phyloP scores from a whole-genome alignment of 192 early-diverging fungal genomes.

The Coemansia sp. region DNA sequence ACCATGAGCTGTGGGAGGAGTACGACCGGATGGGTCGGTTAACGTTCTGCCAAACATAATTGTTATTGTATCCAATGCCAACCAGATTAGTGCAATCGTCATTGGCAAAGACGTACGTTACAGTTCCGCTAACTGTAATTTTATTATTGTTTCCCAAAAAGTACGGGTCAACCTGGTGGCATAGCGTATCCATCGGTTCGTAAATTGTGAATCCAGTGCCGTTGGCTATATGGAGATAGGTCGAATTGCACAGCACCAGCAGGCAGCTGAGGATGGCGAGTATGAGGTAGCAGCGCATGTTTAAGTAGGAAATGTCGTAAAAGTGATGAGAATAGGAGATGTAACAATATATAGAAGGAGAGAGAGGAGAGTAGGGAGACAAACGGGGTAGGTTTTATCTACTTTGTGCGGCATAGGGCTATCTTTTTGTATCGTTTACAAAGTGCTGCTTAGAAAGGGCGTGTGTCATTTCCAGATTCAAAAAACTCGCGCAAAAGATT shows the following conservation, averaged over 20 bases:
- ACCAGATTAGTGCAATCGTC: conserved; percentile 6
- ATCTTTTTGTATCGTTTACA: too few relatives aligned
- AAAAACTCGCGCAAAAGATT: too few relatives aligned
- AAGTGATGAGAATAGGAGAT: not conserved
- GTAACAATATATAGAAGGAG: not conserved
- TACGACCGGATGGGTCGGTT: not conserved
- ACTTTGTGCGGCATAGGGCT: not conserved
- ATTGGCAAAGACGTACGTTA: not conserved
- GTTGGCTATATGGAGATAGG: not conserved
- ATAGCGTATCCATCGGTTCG: not conserved
- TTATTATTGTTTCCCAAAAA: not conserved
- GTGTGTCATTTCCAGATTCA: too few relatives aligned
- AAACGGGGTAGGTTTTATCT: too few relatives aligned
- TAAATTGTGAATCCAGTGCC: not conserved
- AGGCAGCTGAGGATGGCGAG: conserved; percentile 4
- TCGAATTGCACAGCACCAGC: conserved; percentile 1
- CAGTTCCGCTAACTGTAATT: not conserved
- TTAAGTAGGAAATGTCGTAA: not conserved
- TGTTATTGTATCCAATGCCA: not conserved
- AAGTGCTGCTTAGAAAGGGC: not conserved
- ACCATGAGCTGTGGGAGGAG: not conserved
- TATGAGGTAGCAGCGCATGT: not conserved
- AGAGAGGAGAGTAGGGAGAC: not conserved
- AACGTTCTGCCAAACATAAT: not conserved
- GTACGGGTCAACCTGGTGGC: not conserved